Base-by-base conservation (phyloP, 1,284 basidiomycete species). In the Tranzscheliella williamsii region DNA sequence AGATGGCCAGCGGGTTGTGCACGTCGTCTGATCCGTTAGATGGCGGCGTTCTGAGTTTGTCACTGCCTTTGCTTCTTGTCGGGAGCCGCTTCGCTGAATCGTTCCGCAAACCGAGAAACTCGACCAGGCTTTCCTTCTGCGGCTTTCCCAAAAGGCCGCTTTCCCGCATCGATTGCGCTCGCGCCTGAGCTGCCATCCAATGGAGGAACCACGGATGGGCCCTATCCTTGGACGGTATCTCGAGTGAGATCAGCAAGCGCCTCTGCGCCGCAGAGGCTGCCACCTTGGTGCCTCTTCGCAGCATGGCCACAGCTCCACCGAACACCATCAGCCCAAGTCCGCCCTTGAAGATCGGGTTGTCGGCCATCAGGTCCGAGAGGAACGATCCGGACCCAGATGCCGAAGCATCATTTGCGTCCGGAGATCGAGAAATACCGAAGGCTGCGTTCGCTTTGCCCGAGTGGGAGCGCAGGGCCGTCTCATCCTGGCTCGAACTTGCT, bases 161-260 rank as follows among this genome's bases (percentile, higher is more conserved):
- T 21, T 72, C 42, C 5, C 73, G 54, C 57, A 75, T 63, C 23
- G 67, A 65, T 26, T 76, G 76, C 0, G 76, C 72, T 27, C 80
- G 42, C 13, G 74, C 73, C 48, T 76, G 79, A 2, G 76, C 84
- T 3, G 91, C 86, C 89, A 98, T 91, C 95, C 95, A 99, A 55
- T 89, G 83, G 23, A 99, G 85, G 78, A 98, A 94, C 93, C 95
- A 98, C 27, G 91, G 88, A 78, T 98, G 97, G 2, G 93, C 84
- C 22, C 85, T 86, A 78, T 99, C 95, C 74, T 93, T 91, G 70
- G 93, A 96, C 40, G 90, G 91, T 67, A 99, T 92, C 80, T 99
- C 95, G 37, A 98, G 85, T 5, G 91, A 88, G 33, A 98, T 92
- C 39, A 98, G 86, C 81, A 99, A 83, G 24, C 94, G 85, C 20